A percentile compares a stretch with the other conserved stretches of the same genome.
These are phyloP conservation scores for Pneumocystis jirovecii DNA, from an alignment of 1,139 yeast species.

Conservation along the genomic window DNA sequence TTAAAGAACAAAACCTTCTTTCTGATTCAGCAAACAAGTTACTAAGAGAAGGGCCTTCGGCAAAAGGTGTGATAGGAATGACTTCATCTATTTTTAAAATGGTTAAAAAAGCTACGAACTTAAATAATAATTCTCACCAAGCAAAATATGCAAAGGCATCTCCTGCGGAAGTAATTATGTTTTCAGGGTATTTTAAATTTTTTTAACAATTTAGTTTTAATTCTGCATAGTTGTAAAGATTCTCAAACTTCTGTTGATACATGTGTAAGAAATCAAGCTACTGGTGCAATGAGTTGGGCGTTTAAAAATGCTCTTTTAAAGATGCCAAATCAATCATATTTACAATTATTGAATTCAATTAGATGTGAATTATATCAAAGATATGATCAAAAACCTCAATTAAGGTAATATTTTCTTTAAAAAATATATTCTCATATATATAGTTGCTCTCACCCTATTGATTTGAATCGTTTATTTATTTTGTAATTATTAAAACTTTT, in stretches of 20 bases:
- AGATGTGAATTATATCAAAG: constrained; percentile 32
- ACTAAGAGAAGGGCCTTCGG: constrained; percentile 47
- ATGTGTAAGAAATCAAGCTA: constrained; percentile 34
- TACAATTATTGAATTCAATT: constrained; percentile 68
- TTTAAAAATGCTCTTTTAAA: constrained; percentile 56
- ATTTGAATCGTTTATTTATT: not conserved
- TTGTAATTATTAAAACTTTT: not conserved
- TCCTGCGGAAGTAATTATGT: constrained; percentile 74
- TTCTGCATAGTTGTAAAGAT: constrained; percentile 4
- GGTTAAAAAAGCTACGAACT: constrained; percentile 37
- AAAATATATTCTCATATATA: not conserved
- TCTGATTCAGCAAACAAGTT: constrained; percentile 76
- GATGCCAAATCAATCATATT: constrained; percentile 59
- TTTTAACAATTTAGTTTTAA: constrained; percentile 34
- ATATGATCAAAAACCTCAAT: constrained; percentile 1
- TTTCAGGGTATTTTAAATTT: constrained; percentile 76
- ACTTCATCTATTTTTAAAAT: constrained; percentile 39
- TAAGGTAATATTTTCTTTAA: not conserved
- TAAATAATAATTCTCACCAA: constrained; percentile 29
- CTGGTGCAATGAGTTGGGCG: constrained; percentile 93
- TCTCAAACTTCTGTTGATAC: constrained; percentile 9
- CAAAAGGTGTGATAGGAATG: constrained; percentile 51
- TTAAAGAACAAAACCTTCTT: constrained; percentile 77
- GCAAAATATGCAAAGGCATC: constrained; percentile 51
- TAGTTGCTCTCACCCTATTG: not conserved